Percentiles rank a stretch among this genome's conserved stretches.
phyloP scores from a whole-genome alignment of 768 basidiomycete genomes.

The Lyophyllum atratum region DNA sequence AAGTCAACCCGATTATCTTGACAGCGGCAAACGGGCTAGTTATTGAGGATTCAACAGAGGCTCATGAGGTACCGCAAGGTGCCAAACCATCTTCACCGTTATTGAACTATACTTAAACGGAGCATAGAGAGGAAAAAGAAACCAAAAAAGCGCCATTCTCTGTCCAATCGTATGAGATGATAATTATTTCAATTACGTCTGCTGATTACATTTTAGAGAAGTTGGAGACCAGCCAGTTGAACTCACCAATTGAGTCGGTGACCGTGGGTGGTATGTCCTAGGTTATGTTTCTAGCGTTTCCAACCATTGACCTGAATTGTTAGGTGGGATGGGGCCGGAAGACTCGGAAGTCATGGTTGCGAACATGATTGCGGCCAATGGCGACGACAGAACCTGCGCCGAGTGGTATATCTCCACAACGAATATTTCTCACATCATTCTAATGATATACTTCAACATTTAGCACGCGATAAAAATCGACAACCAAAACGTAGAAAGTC shows the following conservation, averaged over 20 bases:
- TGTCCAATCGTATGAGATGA: constrained; percentile 1
- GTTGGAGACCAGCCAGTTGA: neutral
- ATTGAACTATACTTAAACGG: neutral
- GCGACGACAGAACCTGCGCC: neutral
- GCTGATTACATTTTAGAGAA: constrained; percentile 3
- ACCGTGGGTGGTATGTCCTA: neutral
- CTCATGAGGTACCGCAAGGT: constrained; percentile 1
- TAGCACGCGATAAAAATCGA: constrained; percentile 2
- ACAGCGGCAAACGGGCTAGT: neutral
- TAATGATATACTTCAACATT: neutral
- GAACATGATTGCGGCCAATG: neutral
- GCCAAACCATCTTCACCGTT: neutral
- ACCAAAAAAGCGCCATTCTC: neutral
- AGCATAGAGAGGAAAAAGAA: constrained; percentile 6
- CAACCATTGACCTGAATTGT: neutral
- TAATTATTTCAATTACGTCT: neutral
- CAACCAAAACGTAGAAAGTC: constrained; percentile 4
- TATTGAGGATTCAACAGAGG: neutral
- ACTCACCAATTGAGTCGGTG: neutral
- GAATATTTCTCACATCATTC: neutral
- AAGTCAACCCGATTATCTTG: neutral
- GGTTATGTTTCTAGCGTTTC: neutral
- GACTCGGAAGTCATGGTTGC: neutral
- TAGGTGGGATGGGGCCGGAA: neutral
- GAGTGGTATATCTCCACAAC: neutral